Evolutionary conservation across 1,139 yeast species (phyloP).

Genomic region (Scheffersomyces quercinus): DNA sequence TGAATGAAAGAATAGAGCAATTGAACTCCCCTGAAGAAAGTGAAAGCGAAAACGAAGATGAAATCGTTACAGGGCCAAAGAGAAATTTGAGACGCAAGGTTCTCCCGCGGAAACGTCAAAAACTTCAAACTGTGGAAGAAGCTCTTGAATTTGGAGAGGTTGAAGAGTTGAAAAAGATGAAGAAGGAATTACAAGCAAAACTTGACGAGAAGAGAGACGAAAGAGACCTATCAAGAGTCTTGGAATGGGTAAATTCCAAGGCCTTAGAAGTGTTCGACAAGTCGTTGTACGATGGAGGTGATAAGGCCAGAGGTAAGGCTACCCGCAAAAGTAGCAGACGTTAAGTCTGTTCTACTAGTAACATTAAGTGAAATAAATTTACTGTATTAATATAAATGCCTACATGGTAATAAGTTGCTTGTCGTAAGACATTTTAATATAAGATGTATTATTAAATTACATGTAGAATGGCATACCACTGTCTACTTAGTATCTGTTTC

Average conservation of each 20-base stretch:
- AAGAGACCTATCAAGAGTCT: constrained; percentile 46
- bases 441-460: neutral
- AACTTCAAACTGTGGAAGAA: constrained; percentile 25
- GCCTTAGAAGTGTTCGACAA: constrained; percentile 55
- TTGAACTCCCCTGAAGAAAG: constrained; percentile 21
- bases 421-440: neutral
- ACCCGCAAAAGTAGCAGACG: constrained; percentile 2
- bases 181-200: constrained; percentile 26
- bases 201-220: constrained; percentile 34
- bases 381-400: neutral
- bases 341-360: neutral
- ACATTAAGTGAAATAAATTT: too few species aligned
- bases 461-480: neutral
- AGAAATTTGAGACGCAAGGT: constrained; percentile 13
- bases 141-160: constrained; percentile 28
- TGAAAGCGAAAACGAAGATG: constrained; percentile 22
- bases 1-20: constrained; percentile 18
- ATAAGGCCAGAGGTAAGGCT: constrained; percentile 28
- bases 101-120: constrained; percentile 22
- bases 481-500: constrained; percentile 1
- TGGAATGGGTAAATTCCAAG: constrained; percentile 62
- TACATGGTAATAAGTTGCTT: neutral
- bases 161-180: constrained; percentile 30
- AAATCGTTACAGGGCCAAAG: constrained; percentile 16
- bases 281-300: constrained; percentile 62